Percentiles rank a stretch among this genome's conserved stretches.
Evolutionary conservation across 2,329 filamentous ascomycete genomes (phyloP).

Genomic region (Gnomoniopsis sp.): DNA sequence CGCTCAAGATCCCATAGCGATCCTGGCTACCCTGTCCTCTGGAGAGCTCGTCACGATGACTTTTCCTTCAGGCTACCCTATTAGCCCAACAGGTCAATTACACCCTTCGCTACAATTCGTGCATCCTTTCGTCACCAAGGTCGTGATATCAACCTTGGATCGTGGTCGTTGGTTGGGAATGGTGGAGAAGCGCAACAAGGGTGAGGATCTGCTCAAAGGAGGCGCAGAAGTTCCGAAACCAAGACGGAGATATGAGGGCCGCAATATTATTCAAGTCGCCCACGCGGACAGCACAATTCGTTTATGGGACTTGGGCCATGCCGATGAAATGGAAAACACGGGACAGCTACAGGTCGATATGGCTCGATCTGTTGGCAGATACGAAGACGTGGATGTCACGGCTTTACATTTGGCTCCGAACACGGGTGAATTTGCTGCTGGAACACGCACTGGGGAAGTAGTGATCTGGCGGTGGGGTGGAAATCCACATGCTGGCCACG

Average conservation of each 20-base stretch:
- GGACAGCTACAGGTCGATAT: slow-evolving; percentile 81
- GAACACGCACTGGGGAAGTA: slow-evolving; percentile 78
- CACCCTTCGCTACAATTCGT: slow-evolving; percentile 85
- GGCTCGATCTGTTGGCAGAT: slow-evolving; percentile 75
- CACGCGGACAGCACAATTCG: slow-evolving; percentile 91
- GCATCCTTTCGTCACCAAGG: slow-evolving; percentile 79
- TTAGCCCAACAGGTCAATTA: slow-evolving; percentile 88
- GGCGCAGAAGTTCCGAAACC: slow-evolving; percentile 70
- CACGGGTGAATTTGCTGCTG: slow-evolving; percentile 82
- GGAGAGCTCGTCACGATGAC: slow-evolving; percentile 87
- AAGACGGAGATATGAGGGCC: slow-evolving; percentile 73
- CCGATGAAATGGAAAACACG: slow-evolving; percentile 88
- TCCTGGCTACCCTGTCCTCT: slow-evolving; percentile 75
- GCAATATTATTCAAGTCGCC: slow-evolving; percentile 81
- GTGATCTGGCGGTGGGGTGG: slow-evolving; percentile 84
- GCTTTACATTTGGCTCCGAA: slow-evolving; percentile 76
- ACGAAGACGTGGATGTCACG: slow-evolving; percentile 71
- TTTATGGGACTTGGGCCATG: slow-evolving; percentile 88
- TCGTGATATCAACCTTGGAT: slow-evolving; percentile 70
- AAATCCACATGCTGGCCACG: slow-evolving; percentile 69
- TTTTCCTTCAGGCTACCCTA: slow-evolving; percentile 88
- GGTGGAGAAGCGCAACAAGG: slow-evolving; percentile 77
- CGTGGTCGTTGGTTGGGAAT: slow-evolving; percentile 85
- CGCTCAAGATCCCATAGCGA: slow-evolving; percentile 84
- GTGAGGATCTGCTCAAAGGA: slow-evolving; percentile 74